Evolutionary conservation across 2,329 filamentous ascomycete genomes (phyloP), one percentile per base, ranked within the genome.

Genomic region (Pseudogymnoascus sp.): DNA sequence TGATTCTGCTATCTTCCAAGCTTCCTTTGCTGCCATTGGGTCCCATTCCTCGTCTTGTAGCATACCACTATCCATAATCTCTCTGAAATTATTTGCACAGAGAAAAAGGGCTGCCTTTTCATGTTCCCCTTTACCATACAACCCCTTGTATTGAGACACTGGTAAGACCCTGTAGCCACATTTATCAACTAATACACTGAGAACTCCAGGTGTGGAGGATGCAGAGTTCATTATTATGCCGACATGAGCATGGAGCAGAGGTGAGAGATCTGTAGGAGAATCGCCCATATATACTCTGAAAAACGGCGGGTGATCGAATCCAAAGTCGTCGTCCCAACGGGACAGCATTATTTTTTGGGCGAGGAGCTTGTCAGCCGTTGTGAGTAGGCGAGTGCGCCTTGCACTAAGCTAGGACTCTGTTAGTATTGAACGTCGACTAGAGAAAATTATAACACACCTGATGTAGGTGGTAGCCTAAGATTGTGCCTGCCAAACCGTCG

Each of bases 221-320:
- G 20, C 1, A 16, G 30, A 11, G 20, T 70, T 63, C 6, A 69
- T 63, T 59, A 71, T 62, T 6, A 69, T 68, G 2, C 58, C 60
- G 1, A 69, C 61, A 58, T 61, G 60, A 50, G 63, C 59, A 16
- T 66, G 62, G 7, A 64, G 62, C 28, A 72, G 63, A 54, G 70
- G 71, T 60, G 70, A 70, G 4, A 72, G 58, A 58, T 72, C 71
- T 28, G 68, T 71, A 7, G 61, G 61, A 3, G 68, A 70, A 62
- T 72, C 71, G 2, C 71, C 71, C 41, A 71, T 63, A 62, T 72
- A 72, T 2, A 71, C 16, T 58, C 59, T 2, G 36, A 57, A 22
- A 43, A 6, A 11, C 20, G 22, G 20, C 39, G 54, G 11, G 36
- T 5, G 5, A 4, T 5, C 22, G 22, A 37, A 9, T 28, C 11